Base-by-base conservation (phyloP, 495 filamentous ascomycete species). In the Penicillium waksmanii region DNA sequence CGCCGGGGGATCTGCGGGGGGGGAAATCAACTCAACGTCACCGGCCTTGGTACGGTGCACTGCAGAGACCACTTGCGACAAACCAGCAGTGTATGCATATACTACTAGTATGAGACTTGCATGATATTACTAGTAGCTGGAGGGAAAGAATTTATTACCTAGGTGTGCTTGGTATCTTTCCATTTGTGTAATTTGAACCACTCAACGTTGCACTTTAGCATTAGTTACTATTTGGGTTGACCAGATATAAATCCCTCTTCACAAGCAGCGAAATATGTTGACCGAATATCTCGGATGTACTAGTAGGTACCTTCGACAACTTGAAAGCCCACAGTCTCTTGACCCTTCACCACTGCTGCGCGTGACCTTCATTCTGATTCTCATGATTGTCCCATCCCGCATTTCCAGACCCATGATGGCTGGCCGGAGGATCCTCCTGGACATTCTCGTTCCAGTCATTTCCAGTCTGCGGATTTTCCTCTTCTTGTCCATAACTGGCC, bases 1-100 rank as follows among this genome's bases (percentile, higher is more conserved):
- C 15, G 36, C 56, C 56, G 44, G 64, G 53, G 56, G 66, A 69
- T 65, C 62, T 70, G 67, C 67, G 67, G 65, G 67, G 66, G 67
- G 35, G 42, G 8, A n/a, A 21, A 38, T n/a, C 36, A 38, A 38
- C 52, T 55, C 66, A 65, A 68, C 66, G 66, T 68, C 66, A 68
- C 66, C 47, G 53, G 33, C 62, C 12, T 31, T 2, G 7, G 0
- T 64, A 18, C 61, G 54, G 60, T 11, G 18, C 38, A 25, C 38
- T 18, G 8, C 12, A 62, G 15, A 4, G 34, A 54, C 53, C 61
- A 56, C 12, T 12, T 15, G 33, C n/a, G 31, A 4, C 15, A 35
- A 19, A 17, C 2, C 7, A 15, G 9, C 9, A 21, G n/a, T 8
- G 17, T 47, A 17, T 19, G 2, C 23, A 10, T 36, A 2, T 36